phyloP scores from a whole-genome alignment of 2,329 filamentous ascomycete genomes.

The Penicillium sp. region DNA sequence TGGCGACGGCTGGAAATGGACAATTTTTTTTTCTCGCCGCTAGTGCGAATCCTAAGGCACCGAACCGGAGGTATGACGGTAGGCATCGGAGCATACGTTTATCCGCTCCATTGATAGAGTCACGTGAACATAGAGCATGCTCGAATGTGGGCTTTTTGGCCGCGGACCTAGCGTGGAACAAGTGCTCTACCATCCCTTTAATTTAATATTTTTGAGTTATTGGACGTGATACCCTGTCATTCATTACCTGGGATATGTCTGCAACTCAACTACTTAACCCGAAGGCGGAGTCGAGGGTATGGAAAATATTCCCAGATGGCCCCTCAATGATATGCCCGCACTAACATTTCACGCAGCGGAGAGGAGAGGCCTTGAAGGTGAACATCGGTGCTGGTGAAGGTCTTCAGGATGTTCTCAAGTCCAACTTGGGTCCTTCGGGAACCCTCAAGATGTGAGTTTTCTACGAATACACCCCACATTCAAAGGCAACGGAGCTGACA shows the following conservation, averaged over 20 bases:
- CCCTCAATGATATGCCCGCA: conserved; percentile 33
- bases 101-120: neutral
- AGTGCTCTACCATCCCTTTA: conserved; percentile 20
- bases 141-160: conserved; percentile 43
- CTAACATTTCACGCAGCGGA: conserved; percentile 64
- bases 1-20: conserved; percentile 33
- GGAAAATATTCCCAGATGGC: conserved; percentile 38
- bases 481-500: conserved; percentile 26
- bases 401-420: conserved; percentile 89
- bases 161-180: conserved; percentile 27
- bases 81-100: neutral
- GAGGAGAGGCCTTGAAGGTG: conserved; percentile 92
- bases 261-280: conserved; percentile 97
- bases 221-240: conserved; percentile 22
- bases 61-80: conserved; percentile 2
- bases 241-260: conserved; percentile 64
- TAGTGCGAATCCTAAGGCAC: conserved; percentile 36
- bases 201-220: conserved; percentile 24
- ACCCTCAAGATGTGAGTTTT: conserved; percentile 84
- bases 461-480: neutral
- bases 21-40: conserved; percentile 42
- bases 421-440: conserved; percentile 88
- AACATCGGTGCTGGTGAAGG: conserved; percentile 97
- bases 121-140: conserved; percentile 5
- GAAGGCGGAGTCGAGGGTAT: conserved; percentile 94